Base-by-base conservation (phyloP, 2,329 filamentous ascomycete genomes). In the Geoglossum cookeanum region DNA sequence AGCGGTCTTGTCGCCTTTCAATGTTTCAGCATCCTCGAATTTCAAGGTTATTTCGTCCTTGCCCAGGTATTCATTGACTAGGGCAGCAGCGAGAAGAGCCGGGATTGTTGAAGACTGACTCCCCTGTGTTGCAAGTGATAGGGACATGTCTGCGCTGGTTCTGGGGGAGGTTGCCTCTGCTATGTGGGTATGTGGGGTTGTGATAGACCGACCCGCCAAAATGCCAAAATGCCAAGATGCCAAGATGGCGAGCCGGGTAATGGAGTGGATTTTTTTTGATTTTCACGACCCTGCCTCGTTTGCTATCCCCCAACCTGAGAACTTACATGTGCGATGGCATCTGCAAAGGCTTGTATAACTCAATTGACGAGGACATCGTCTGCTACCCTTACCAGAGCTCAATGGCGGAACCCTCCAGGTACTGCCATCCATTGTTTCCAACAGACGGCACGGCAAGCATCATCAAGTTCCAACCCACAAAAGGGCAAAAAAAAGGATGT, bases 401-500 rank as follows among this genome's bases (percentile, higher is more conserved):
- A 66, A 47, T 62, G 65, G 60, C 68, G 69, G 60, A 66, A 71
- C 57, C 61, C 49, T 22, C 49, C 29, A 22, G 37, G 15, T 9
- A 1, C 33, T 15, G 22, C 17, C 9, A 45, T 45, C 15, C 15
- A 45, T 45, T 45, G 22, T 17, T 53, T 37, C 75, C 77, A 47
- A 66, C 69, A 1, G 63, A 68, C 13, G 61, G 69, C 69, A 78
- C 48, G 49, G 33, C 17, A 53, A 15, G 49, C 49, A 33, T 68
- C 72, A n/a, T 70, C 72, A 5, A 75, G 77, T 0, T 70, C 72
- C 5, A 65, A 72, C 60, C 64, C 67, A 58, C 70, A 73, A 62
- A 70, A 72, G 61, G 73, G 73, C 64, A 76, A 75, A 63, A 81
- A 78, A 70, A 69, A 71, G 61, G 79, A 79, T 70, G 78, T 76